Evolutionary conservation across 768 basidiomycete species (phyloP).

Genomic region (Glaciozyma martinii): DNA sequence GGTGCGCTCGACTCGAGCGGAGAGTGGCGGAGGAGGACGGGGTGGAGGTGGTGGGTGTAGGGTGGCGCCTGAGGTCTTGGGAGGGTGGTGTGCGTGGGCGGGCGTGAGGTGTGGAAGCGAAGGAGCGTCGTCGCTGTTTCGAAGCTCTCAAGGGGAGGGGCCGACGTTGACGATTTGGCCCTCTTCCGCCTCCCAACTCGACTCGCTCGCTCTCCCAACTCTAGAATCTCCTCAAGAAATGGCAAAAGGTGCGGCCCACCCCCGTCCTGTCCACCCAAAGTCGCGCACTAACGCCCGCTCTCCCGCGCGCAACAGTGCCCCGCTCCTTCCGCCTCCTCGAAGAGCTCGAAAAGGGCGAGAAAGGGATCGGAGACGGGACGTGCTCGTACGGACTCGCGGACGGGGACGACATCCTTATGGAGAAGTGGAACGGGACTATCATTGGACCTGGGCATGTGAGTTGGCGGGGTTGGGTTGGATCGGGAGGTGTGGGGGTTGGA

Average conservation of each 20-base stretch:
- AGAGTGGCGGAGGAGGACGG: too few species aligned
- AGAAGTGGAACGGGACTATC: conserved; percentile 97
- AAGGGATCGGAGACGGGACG: conserved; percentile 95
- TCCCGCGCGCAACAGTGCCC: conserved; percentile 54
- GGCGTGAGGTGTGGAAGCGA: too few species aligned
- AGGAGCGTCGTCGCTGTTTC: too few species aligned
- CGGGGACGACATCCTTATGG: conserved; percentile 93
- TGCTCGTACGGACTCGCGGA: conserved; percentile 96
- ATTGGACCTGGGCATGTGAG: conserved; percentile 94
- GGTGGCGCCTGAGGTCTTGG: too few species aligned
- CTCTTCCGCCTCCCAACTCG: too few species aligned
- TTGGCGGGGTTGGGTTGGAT: conserved; percentile 16
- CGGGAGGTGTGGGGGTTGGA: neutral
- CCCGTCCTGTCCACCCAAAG: neutral
- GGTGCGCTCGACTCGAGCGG: too few species aligned
- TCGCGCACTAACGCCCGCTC: neutral
- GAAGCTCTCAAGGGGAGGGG: too few species aligned
- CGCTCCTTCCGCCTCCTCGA: conserved; percentile 93
- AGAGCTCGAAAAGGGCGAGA: conserved; percentile 99
- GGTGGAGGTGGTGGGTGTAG: too few species aligned
- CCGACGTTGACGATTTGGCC: too few species aligned
- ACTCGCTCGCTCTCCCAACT: too few species aligned
- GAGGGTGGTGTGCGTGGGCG: too few species aligned
- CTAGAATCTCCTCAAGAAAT: neutral
- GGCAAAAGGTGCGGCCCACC: neutral